Base-by-base conservation (phyloP, 257 asterid species). In the Paraleonurus japonicus region DNA sequence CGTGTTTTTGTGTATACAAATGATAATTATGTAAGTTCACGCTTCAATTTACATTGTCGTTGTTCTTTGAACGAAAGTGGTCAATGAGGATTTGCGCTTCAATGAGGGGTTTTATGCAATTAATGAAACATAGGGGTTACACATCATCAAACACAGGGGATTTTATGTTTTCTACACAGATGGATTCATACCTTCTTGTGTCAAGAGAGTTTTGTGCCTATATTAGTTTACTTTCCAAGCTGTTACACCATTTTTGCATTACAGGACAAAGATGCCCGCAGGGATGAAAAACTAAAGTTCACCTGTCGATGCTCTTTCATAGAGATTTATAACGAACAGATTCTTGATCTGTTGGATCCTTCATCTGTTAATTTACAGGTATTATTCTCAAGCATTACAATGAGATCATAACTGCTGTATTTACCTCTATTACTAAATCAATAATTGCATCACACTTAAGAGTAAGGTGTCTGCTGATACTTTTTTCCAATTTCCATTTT, bases 271-370 rank as follows among this genome's bases (percentile, higher is more conserved):
- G 99, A 94, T 68, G 90, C 84, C 51, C 96, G 96, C 7, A 81
- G 99, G 81, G 99, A 94, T 81, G 97, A 91, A 76, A 89, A 89
- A 51, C 60, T 95, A 62, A 89, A 71, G 76, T 95, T 88, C 77
- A 85, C 89, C 45, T 89, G 97, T 72, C 89, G 79, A 84, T 91
- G 98, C 72, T 94, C 99, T 51, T 94, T 94, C 84, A 80, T 94
- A 63, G 99, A 95, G 81, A 95, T 95, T 47, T 95, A 95, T 75
- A 95, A 94, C 10, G 99, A 92, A 75, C 99, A 95, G 27, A 95
- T 95, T 83, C 86, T 89, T 65, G 99, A 95, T 75, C 96, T 95
- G 66, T 75, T 95, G 84, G 93, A 92, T 73, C 99, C 97, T 69
- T 78, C 96, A 62, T 86, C 98, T 20, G 50, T 69, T 67, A 95